A percentile compares a stretch with the other conserved stretches of the same genome.
phyloP scores from a whole-genome alignment of 768 basidiomycete species.

The Podaxis sp. region DNA sequence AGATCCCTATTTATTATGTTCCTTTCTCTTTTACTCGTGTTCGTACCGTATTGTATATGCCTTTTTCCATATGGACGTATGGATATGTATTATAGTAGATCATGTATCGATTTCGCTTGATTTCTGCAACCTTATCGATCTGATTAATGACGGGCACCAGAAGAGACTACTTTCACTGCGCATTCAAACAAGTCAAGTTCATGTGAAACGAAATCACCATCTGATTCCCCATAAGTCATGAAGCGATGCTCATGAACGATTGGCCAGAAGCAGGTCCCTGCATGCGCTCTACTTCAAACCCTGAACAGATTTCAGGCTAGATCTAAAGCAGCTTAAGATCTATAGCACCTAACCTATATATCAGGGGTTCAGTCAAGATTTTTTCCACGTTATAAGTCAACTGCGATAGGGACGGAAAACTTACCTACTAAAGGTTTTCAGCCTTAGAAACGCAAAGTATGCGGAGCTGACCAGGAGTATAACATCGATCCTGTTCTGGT shows the following conservation, averaged over 20 bases:
- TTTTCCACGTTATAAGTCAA: background rate
- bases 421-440: background rate
- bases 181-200: no score
- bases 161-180: background rate
- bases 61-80: slow-evolving; percentile 8
- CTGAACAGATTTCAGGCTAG: slow-evolving; percentile 7
- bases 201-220: background rate
- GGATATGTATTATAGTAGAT: slow-evolving; percentile 12
- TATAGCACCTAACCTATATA: background rate
- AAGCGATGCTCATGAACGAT: background rate
- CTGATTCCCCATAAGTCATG: background rate
- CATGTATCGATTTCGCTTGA: slow-evolving; percentile 3
- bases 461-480: background rate
- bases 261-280: background rate
- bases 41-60: slow-evolving; percentile 1
- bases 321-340: slow-evolving; percentile 16
- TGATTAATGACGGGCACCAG: background rate
- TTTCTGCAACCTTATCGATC: background rate
- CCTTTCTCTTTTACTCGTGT: background rate
- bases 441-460: background rate
- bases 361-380: background rate
- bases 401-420: background rate
- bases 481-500: background rate
- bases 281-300: background rate
- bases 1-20: slow-evolving; percentile 6